Evolutionary conservation across 2,329 filamentous ascomycete genomes (phyloP), one percentile per base, ranked within the genome.

Genomic region (Xylariomycetidae sp.): DNA sequence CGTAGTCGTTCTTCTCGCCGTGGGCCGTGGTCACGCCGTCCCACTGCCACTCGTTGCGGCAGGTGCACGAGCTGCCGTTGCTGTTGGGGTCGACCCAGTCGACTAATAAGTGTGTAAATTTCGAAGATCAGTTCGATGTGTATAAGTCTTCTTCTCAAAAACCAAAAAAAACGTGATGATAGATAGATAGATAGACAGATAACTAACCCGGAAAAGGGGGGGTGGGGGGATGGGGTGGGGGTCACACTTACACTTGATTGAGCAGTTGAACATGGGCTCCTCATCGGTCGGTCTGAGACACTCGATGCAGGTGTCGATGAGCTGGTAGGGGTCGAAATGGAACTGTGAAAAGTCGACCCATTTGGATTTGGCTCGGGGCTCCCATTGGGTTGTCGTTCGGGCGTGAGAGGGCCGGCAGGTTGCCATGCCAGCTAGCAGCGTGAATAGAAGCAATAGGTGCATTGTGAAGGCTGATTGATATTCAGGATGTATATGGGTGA

Each of bases 241-340:
- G 6, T n/a, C 23, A 4, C 10, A 42, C 44, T 30, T 27, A 47
- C 44, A 47, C 19, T 39, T 23, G 25, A 47, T 45, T 11, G 27
- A 38, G 25, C 44, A 47, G 11, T 33, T 30, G 31, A 40, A 41
- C 7, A 41, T 16, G n/a, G 36, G 23, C 16, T 27, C 26, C 5
- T 16, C 5, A 10, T 27, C 14, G 6, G 27, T 12, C 5, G 30
- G 19, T 14, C 40, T 47, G 7, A 16, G 25, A 20, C 44, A 47
- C 12, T 40, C 37, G 18, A 47, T 25, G 13, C 26, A 31, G 37
- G 41, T 42, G 10, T 41, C 17, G 16, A 37, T 37, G 15, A 47
- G 35, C 14, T 31, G 25, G 32, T 39, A 47, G 19, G 39, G 39
- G 5, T 31, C 15, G 18, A 45, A 43, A 16, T 47, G 10, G 33